phyloP scores from a whole-genome alignment of 768 basidiomycete species.

The Phanerochaete carnosa region DNA sequence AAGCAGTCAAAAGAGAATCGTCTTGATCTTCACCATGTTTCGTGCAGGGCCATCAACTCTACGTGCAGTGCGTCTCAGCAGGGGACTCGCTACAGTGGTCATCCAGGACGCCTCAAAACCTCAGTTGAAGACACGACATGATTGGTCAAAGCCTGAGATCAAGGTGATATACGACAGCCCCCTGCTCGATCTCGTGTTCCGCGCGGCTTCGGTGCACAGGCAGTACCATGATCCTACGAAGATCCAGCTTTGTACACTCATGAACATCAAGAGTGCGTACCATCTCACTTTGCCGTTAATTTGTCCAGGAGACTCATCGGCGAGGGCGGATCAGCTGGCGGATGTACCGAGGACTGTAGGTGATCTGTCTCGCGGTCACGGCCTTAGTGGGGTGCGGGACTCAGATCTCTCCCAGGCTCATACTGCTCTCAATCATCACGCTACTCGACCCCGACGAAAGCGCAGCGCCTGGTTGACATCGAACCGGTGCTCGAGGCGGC shows the following conservation, averaged over 20 bases:
- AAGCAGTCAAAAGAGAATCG: background rate
- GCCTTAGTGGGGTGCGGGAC: background rate
- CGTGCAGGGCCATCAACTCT: constrained; percentile 23
- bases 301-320: constrained; percentile 7
- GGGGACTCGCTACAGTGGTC: constrained; percentile 65
- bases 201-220: constrained; percentile 81
- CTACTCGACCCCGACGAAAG: constrained; percentile 85
- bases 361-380: constrained; percentile 3
- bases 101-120: constrained; percentile 18
- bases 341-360: constrained; percentile 94
- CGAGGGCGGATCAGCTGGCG: constrained; percentile 61
- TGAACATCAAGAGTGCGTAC: constrained; percentile 95
- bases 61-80: constrained; percentile 26
- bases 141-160: constrained; percentile 81
- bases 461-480: constrained; percentile 81
- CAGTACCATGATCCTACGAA: constrained; percentile 84
- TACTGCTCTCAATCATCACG: constrained; percentile 98
- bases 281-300: background rate
- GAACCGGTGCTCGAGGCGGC: constrained; percentile 94
- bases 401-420: constrained; percentile 52
- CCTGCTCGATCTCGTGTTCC: constrained; percentile 85
- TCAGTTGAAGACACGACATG: constrained; percentile 41
- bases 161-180: constrained; percentile 83
- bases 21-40: constrained; percentile 32
- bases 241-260: constrained; percentile 93